Percentiles rank a stretch among this genome's conserved stretches.
These are phyloP conservation scores for Collybia sp. DNA, from an alignment of 768 basidiomycete genomes.

Conservation along the genomic window DNA sequence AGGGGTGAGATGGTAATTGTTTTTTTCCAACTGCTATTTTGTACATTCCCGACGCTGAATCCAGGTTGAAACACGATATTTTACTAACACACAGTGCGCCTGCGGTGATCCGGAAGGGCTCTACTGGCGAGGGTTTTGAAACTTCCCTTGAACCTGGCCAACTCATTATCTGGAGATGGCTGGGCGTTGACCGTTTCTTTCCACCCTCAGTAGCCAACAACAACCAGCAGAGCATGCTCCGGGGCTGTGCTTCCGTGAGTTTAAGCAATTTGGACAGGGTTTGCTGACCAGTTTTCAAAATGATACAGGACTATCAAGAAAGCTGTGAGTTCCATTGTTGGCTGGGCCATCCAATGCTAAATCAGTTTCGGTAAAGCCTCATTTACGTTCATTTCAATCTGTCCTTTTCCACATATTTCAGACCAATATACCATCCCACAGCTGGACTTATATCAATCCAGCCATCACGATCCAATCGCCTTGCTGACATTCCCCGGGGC, in stretches of 20 bases:
- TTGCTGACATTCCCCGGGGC: constrained; percentile 35
- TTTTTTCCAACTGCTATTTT: background rate
- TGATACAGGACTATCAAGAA: constrained; percentile 64
- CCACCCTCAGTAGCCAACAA: constrained; percentile 33
- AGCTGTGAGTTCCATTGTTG: constrained; percentile 45
- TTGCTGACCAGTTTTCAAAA: background rate
- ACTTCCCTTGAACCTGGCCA: constrained; percentile 41
- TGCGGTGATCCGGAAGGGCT: constrained; percentile 34
- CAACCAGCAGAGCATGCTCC: constrained; percentile 29
- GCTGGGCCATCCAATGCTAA: background rate
- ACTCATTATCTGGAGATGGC: constrained; percentile 64
- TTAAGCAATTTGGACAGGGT: background rate
- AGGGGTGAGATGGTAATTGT: constrained; percentile 60
- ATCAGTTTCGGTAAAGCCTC: constrained; percentile 39
- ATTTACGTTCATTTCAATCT: constrained; percentile 55
- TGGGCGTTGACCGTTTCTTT: constrained; percentile 62
- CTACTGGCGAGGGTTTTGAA: constrained; percentile 17
- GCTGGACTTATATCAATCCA: constrained; percentile 38
- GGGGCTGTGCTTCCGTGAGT: constrained; percentile 61
- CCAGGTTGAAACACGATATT: constrained; percentile 55
- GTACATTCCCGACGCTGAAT: constrained; percentile 2
- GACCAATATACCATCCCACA: constrained; percentile 27
- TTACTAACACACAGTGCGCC: constrained; percentile 52
- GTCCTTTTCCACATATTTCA: constrained; percentile 34
- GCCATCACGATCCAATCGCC: constrained; percentile 49